Evolutionary conservation across 169 alveolate genomes (phyloP), one percentile per base, ranked within the genome.

Genomic region (Plasmodium vivax): DNA sequence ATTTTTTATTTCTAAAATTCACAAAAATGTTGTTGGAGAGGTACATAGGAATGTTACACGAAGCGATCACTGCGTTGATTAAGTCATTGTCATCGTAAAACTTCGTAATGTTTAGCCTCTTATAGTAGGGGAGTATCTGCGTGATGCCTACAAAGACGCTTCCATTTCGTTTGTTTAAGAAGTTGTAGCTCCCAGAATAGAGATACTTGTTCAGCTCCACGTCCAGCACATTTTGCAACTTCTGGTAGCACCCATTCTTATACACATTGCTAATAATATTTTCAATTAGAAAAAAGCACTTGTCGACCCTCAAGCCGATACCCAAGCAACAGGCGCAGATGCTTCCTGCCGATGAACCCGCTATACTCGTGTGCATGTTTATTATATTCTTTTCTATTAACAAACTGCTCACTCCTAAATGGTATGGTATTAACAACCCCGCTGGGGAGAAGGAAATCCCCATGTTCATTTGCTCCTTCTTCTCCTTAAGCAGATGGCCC

Each of bases 341-440:
- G 30, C 97, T 58, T 10, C 97, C 97, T 23, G 97, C 96, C 1
- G 97, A 96, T 0, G 96, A 95, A 32, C 97, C 97, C 14, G 96
- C 79, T 82, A 96, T 36, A 41, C 95, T 96, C 3, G 97, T 95
- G 23, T 96, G 92, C 32, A 91, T 14, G 41, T 96, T 95, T 7
- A 96, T 45, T 16, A 95, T 83, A 58, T 96, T 96, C n/a, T 84
- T 77, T 79, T 96, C 97, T 43, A 95, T 77, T 73, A 96, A 85
- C 27, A 94, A 62, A 73, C 96, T 94, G 41, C 95, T 30, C 6
- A 94, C 96, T 0, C 97, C 97, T 85, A 96, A 34, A 68, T 94
- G 96, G 58, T 96, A 96, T 19, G 97, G 96, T 12, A 96, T 91
- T 93, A 96, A 45, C 47, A 95, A 94, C 14, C 97, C 97, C 6